Conservation (phyloP, 805 yeast species). For the Kodamaea sagamina region DNA sequence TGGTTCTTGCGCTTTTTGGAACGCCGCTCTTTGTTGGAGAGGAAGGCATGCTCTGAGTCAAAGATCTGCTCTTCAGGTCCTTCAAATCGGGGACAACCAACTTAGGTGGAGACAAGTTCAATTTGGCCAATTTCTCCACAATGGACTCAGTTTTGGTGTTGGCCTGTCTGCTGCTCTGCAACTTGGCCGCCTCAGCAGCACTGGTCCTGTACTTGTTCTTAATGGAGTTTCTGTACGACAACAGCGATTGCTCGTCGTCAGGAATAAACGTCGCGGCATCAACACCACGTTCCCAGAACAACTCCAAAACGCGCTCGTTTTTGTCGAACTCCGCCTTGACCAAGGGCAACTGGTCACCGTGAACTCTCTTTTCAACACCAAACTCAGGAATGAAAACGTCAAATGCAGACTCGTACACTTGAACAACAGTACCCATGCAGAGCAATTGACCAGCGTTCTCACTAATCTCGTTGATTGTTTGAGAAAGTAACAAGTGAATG, state of each 20-base stretch:
- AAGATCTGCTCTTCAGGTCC: slow-evolving; percentile 5
- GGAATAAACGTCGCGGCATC: slow-evolving; percentile 92
- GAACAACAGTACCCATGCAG: slow-evolving; percentile 83
- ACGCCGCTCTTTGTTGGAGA: slow-evolving; percentile 23
- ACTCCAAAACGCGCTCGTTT: slow-evolving; percentile 62
- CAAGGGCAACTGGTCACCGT: slow-evolving; percentile 94
- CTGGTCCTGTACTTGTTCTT: slow-evolving; percentile 77
- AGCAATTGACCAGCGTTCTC: slow-evolving; percentile 76
- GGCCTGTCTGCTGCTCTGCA: slow-evolving; percentile 44
- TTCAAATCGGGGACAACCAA: slow-evolving; percentile 24
- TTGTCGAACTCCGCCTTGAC: slow-evolving; percentile 91
- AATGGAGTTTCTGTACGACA: slow-evolving; percentile 74
- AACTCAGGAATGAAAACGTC: slow-evolving; percentile 90
- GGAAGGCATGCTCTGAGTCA: slow-evolving; percentile 2
- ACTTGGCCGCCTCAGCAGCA: slow-evolving; percentile 67
- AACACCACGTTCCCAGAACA: slow-evolving; percentile 90
- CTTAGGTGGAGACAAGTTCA: slow-evolving; percentile 55
- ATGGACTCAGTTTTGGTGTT: slow-evolving; percentile 45
- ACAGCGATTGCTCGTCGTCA: slow-evolving; percentile 79
- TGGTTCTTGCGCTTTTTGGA: slow-evolving; percentile 26
- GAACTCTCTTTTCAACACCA: slow-evolving; percentile 94
- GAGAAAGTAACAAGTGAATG: slow-evolving; percentile 79
- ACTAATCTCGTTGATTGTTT: slow-evolving; percentile 75
- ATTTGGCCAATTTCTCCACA: slow-evolving; percentile 46
- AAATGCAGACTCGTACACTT: slow-evolving; percentile 94